These are phyloP conservation scores for Serendipita sp. DNA, from an alignment of 768 basidiomycete species.

Conservation along the genomic window DNA sequence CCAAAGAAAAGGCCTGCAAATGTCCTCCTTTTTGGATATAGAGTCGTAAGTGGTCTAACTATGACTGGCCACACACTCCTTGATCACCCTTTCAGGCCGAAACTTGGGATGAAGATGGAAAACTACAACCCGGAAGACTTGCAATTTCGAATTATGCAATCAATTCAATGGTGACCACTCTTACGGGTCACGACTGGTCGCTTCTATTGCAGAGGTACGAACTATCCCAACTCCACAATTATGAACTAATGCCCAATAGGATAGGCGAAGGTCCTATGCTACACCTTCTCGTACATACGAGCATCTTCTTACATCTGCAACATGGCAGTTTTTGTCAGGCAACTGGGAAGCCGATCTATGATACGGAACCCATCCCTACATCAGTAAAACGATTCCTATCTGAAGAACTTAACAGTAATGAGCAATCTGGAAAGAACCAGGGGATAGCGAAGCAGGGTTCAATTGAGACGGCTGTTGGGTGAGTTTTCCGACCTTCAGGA, in stretches of 20 bases:
- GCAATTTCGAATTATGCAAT: conserved; percentile 44
- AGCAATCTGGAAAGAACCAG: conserved; percentile 1
- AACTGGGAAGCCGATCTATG: conserved; percentile 51
- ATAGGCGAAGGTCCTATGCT: conserved; percentile 63
- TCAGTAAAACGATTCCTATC: conserved; percentile 2
- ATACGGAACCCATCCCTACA: conserved; percentile 18
- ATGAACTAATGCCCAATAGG: conserved; percentile 23
- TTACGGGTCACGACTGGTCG: conserved; percentile 54
- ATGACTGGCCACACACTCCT: background rate
- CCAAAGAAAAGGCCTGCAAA: conserved; percentile 26
- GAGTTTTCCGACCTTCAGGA: background rate
- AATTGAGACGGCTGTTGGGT: no score
- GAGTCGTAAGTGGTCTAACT: conserved; percentile 26
- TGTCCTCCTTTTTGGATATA: conserved; percentile 51
- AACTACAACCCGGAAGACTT: conserved; percentile 23
- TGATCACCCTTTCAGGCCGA: conserved; percentile 15
- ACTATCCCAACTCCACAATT: background rate
- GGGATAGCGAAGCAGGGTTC: background rate
- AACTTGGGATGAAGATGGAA: conserved; percentile 23
- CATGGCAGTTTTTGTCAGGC: conserved; percentile 79
- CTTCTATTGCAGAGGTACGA: conserved; percentile 39
- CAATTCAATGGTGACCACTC: conserved; percentile 56
- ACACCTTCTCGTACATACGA: conserved; percentile 59
- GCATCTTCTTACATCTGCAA: conserved; percentile 57
- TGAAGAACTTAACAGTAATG: background rate